phyloP scores from a whole-genome alignment of 2,329 filamentous ascomycete genomes.

The Microdochium trichocladiopsis region DNA sequence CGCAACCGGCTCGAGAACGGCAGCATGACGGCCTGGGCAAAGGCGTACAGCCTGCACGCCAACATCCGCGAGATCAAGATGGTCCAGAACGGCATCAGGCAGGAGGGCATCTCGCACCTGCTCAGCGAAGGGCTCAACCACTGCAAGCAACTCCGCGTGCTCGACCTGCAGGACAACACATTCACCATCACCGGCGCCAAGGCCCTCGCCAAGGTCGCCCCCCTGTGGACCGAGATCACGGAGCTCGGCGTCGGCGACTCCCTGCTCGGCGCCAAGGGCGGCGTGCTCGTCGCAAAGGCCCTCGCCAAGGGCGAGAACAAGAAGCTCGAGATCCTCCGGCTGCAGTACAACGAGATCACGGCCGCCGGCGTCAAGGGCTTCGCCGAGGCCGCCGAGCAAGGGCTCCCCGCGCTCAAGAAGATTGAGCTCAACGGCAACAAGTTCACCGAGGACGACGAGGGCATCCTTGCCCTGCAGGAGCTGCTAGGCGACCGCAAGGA shows the following conservation, averaged over 20 bases:
- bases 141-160: constrained; percentile 59
- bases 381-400: constrained; percentile 57
- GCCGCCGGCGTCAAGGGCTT: constrained; percentile 66
- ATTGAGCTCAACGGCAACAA: constrained; percentile 96
- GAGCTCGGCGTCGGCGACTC: constrained; percentile 91
- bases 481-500: constrained; percentile 75
- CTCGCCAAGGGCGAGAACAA: constrained; percentile 69
- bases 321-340: constrained; percentile 70
- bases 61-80: constrained; percentile 85
- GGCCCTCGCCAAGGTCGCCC: constrained; percentile 68
- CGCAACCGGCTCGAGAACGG: constrained; percentile 94
- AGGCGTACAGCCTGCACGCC: constrained; percentile 74
- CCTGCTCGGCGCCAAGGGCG: constrained; percentile 71
- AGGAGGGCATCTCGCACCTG: constrained; percentile 81
- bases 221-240: constrained; percentile 65
- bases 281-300: constrained; percentile 64
- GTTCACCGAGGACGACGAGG: constrained; percentile 77
- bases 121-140: constrained; percentile 72
- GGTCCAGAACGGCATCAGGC: constrained; percentile 96
- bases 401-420: constrained; percentile 70
- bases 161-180: constrained; percentile 97
- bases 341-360: constrained; percentile 95
- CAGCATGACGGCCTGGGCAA: constrained; percentile 93
- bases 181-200: constrained; percentile 78
- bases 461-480: constrained; percentile 60